A percentile compares a stretch with the other conserved stretches of the same genome.
Evolutionary conservation across 495 filamentous ascomycete species (phyloP).

Genomic region (Trypethelium eluteriae): DNA sequence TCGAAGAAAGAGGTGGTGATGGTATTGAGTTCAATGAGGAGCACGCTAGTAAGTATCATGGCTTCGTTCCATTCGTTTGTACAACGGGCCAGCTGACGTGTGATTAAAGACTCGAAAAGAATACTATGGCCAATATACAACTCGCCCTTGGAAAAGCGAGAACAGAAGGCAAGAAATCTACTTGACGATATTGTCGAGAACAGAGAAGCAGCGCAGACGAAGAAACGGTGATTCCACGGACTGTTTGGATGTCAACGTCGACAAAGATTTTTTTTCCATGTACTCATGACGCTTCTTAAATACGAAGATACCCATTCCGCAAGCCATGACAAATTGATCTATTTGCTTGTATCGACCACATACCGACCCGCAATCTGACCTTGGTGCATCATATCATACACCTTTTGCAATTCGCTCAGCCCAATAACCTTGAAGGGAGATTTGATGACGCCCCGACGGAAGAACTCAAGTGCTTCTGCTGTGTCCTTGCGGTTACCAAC

Average conservation of each 20-base stretch:
- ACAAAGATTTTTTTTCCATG: not conserved
- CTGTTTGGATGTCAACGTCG: not conserved
- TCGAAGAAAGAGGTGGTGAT: slow-evolving; percentile 49
- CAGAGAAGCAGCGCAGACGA: slow-evolving; percentile 13
- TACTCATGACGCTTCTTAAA: not conserved
- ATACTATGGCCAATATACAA: slow-evolving; percentile 57
- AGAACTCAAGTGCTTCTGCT: slow-evolving; percentile 83
- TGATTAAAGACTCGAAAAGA: slow-evolving; percentile 43
- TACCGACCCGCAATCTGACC: slow-evolving; percentile 81
- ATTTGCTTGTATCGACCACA: slow-evolving; percentile 66
- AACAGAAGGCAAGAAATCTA: slow-evolving; percentile 45
- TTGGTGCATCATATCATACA: slow-evolving; percentile 54
- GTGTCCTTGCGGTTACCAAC: slow-evolving; percentile 85
- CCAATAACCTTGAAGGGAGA: slow-evolving; percentile 78
- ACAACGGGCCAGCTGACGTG: slow-evolving; percentile 13
- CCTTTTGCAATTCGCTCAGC: slow-evolving; percentile 64
- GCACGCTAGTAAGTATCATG: slow-evolving; percentile 49
- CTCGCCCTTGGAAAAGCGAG: slow-evolving; percentile 47
- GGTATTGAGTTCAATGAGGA: slow-evolving; percentile 57
- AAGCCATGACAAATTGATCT: slow-evolving; percentile 13
- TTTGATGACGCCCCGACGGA: slow-evolving; percentile 69
- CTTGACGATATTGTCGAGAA: slow-evolving; percentile 42
- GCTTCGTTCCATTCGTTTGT: not conserved
- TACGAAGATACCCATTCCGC: not conserved
- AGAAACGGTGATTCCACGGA: slow-evolving; percentile 6